These are phyloP conservation scores for Gossypium bickii DNA, from an alignment of 345 rosid genomes.

Conservation along the genomic window DNA sequence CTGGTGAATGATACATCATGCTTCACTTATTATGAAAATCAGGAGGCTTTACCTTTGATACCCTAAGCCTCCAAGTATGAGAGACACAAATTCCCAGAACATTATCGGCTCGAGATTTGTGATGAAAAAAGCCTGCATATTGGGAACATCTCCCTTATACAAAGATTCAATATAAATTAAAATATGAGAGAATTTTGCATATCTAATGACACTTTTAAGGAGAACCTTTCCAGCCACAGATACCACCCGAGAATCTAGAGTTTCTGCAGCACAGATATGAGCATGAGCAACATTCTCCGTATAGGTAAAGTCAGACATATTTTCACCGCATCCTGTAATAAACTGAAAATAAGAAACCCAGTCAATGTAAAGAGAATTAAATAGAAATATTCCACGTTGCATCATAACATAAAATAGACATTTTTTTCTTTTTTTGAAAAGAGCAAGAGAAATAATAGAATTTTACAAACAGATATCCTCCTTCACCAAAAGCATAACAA, in stretches of 20 bases:
- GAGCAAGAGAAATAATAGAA: conserved; percentile 1
- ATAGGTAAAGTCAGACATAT: conserved; percentile 83
- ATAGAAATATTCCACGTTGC: neutral
- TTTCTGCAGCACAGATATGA: conserved; percentile 70
- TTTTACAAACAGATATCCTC: neutral
- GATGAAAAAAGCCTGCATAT: conserved; percentile 80
- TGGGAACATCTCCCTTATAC: conserved; percentile 11
- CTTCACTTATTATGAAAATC: conserved; percentile 7
- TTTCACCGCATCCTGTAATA: conserved; percentile 76
- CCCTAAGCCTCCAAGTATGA: conserved; percentile 65
- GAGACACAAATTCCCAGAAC: conserved; percentile 75
- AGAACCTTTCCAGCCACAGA: conserved; percentile 93
- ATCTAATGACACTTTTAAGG: conserved; percentile 5
- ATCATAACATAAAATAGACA: neutral
- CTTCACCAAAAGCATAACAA: conserved; percentile 1
- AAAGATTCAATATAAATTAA: neutral
- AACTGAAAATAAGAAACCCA: conserved; percentile 59
- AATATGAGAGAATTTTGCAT: neutral
- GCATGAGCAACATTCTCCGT: conserved; percentile 86
- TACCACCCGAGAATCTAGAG: conserved; percentile 58
- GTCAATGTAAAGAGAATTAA: conserved; percentile 25
- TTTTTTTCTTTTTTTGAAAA: neutral
- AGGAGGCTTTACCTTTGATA: conserved; percentile 61
- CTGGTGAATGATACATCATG: neutral
- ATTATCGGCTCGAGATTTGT: conserved; percentile 71